Conservation (phyloP, 2,329 filamentous ascomycete species). For the Venturia carpophila region DNA sequence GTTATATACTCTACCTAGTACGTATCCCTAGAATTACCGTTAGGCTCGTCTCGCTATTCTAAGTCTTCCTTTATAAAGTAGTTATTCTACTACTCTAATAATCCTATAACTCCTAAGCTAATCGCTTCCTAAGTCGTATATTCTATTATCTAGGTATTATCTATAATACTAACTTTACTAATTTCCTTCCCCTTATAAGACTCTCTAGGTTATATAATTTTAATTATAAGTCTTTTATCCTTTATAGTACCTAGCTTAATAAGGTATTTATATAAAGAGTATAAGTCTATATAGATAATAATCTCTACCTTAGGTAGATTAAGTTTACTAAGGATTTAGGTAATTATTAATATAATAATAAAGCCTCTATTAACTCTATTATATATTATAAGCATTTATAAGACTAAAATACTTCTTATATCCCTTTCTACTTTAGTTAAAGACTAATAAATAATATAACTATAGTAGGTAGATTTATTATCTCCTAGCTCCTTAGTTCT, state of each 20-base stretch:
- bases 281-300: background rate
- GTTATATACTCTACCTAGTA: too few species aligned
- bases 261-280: background rate
- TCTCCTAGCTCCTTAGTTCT: background rate
- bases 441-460: background rate
- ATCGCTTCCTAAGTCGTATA: too few species aligned
- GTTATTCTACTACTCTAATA: too few species aligned
- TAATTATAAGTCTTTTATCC: background rate
- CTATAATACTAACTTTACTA: background rate
- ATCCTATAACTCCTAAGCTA: too few species aligned
- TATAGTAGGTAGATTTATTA: background rate
- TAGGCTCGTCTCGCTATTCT: too few species aligned
- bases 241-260: background rate
- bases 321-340: background rate
- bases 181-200: background rate
- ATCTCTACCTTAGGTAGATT: background rate
- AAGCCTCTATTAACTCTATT: background rate
- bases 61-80: too few species aligned
- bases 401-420: background rate
- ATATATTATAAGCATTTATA: background rate
- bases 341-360: background rate
- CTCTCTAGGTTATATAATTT: background rate
- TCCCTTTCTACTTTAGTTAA: background rate
- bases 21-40: too few species aligned
- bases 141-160: too few species aligned